phyloP scores from a whole-genome alignment of 495 filamentous ascomycete species.

The Clavariopsis aquatica region DNA sequence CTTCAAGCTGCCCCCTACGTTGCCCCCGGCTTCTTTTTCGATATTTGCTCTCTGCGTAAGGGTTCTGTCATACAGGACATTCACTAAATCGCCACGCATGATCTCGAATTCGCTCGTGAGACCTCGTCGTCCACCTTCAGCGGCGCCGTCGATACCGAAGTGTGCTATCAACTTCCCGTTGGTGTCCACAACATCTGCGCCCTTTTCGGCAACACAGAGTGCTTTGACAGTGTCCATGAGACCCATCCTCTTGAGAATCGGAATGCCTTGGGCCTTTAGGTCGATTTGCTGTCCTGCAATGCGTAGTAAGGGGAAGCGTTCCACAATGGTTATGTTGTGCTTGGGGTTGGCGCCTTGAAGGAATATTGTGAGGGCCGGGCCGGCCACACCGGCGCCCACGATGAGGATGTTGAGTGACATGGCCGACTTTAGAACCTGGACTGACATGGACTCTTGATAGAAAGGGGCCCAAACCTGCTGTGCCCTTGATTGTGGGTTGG shows the following conservation, averaged over 20 bases:
- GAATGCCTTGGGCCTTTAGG: constrained; percentile 47
- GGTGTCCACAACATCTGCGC: constrained; percentile 44
- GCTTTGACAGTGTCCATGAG: constrained; percentile 40
- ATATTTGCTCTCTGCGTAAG: constrained; percentile 29
- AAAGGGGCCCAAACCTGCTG: too few species aligned
- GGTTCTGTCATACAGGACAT: constrained; percentile 44
- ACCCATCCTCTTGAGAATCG: constrained; percentile 48
- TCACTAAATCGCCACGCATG: constrained; percentile 50
- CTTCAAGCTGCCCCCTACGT: constrained; percentile 25
- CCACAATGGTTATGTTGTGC: constrained; percentile 48
- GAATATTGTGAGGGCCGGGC: constrained; percentile 48
- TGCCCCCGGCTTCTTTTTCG: not conserved
- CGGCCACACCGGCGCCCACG: constrained; percentile 49
- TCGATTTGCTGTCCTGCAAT: constrained; percentile 48
- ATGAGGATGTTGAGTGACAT: constrained; percentile 49
- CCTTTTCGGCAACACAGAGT: constrained; percentile 42
- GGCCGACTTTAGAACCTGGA: not conserved
- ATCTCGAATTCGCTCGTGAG: constrained; percentile 53
- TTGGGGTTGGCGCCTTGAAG: constrained; percentile 39
- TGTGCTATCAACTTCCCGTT: constrained; percentile 34
- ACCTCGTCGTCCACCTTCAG: constrained; percentile 32
- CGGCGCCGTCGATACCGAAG: constrained; percentile 44
- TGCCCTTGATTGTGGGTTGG: too few species aligned
- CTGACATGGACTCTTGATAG: not conserved
- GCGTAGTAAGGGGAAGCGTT: constrained; percentile 46